phyloP scores from a whole-genome alignment of 176 grass and related monocot genomes.

The bread wheat (Triticum aestivum) region DNA sequence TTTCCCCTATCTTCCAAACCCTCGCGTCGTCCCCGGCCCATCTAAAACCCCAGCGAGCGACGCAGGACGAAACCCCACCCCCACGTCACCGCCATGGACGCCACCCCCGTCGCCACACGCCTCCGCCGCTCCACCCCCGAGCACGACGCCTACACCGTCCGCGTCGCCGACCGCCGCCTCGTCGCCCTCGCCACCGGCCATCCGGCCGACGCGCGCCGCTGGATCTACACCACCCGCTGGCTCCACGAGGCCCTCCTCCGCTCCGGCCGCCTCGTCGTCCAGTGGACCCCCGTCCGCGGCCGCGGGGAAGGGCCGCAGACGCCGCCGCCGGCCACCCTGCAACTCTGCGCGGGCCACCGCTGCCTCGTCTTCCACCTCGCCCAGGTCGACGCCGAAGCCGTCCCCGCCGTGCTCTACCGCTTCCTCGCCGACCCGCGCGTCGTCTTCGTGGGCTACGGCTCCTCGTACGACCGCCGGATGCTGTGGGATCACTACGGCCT shows the following conservation, averaged over 20 bases:
- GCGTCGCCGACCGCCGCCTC: background rate
- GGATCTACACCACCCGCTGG: slow-evolving; percentile 29
- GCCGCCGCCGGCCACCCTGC: slow-evolving; percentile 21
- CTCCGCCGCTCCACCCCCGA: slow-evolving; percentile 8
- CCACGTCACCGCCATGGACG: slow-evolving; percentile 25
- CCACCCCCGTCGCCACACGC: slow-evolving; percentile 14
- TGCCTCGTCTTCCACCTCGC: slow-evolving; percentile 49
- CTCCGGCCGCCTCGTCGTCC: slow-evolving; percentile 24
- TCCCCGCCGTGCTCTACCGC: background rate
- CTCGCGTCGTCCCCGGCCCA: background rate
- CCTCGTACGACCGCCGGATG: slow-evolving; percentile 4
- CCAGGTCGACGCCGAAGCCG: background rate
- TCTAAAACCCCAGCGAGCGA: background rate
- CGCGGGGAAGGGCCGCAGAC: background rate
- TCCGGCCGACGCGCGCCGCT: slow-evolving; percentile 18
- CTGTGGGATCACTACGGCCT: slow-evolving; percentile 29
- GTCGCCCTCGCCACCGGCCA: slow-evolving; percentile 12
- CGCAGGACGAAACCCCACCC: background rate
- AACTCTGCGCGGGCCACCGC: slow-evolving; percentile 43
- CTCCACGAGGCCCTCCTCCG: background rate
- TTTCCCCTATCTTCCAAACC: background rate
- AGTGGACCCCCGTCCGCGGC: slow-evolving; percentile 25
- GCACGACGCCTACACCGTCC: slow-evolving; percentile 34
- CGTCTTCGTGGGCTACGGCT: slow-evolving; percentile 32
- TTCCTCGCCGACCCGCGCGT: slow-evolving; percentile 39